Evolutionary conservation across 116 monocot genomes (phyloP).

Genomic region (Papilionanthe hybrid): DNA sequence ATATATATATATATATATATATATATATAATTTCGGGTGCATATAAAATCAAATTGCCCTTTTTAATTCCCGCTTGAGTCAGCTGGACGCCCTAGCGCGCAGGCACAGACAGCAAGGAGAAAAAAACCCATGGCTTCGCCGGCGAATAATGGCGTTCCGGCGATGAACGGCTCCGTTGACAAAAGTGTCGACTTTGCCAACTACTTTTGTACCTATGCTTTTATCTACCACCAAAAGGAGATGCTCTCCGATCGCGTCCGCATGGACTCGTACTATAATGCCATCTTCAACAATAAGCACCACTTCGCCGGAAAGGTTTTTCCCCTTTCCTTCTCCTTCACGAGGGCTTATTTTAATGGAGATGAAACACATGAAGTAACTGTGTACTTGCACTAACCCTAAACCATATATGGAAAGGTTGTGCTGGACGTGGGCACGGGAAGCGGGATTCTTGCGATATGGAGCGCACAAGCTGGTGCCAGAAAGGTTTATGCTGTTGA

Average conservation of each 20-base stretch:
- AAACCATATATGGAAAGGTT: conserved; percentile 19
- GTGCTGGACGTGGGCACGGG: conserved; percentile 94
- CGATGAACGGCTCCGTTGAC: conserved; percentile 37
- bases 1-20: too few relatives aligned
- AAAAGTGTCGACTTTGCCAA: conserved; percentile 92
- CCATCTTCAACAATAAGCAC: conserved; percentile 74
- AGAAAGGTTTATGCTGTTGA: conserved; percentile 93
- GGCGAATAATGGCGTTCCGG: conserved; percentile 2
- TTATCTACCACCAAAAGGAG: conserved; percentile 98
- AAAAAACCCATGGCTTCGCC: not conserved
- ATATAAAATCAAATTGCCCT: too few relatives aligned
- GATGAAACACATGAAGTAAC: not conserved
- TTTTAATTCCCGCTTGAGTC: not conserved
- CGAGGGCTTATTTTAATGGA: not conserved
- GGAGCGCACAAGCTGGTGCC: conserved; percentile 96
- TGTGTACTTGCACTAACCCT: not conserved
- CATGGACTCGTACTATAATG: conserved; percentile 91
- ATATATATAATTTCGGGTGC: too few relatives aligned
- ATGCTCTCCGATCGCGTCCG: conserved; percentile 95
- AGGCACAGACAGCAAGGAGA: not conserved
- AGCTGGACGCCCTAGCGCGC: not conserved
- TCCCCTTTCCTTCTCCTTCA: not conserved
- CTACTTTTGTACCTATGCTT: conserved; percentile 96
- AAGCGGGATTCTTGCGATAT: conserved; percentile 91
- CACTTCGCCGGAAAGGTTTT: conserved; percentile 81